phyloP scores from a whole-genome alignment of 2,329 filamentous ascomycete genomes.

The Chrysosphaeria jannelii region DNA sequence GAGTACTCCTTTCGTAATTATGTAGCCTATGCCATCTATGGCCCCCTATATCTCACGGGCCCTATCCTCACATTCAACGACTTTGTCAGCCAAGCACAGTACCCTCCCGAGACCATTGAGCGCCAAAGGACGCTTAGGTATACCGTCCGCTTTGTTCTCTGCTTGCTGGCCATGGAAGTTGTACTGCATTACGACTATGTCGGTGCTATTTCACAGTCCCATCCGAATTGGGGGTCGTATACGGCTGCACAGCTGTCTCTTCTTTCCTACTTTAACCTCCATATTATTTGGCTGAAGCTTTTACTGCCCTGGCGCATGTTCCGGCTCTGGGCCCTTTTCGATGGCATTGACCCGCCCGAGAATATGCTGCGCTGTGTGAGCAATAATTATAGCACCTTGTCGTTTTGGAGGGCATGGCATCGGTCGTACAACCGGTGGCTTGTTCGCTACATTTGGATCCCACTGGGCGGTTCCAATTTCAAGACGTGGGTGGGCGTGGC shows the following conservation, averaged over 20 bases:
- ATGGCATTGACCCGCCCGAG: slow-evolving; percentile 82
- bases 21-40: slow-evolving; percentile 67
- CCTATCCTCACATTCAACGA: slow-evolving; percentile 96
- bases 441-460: slow-evolving; percentile 77
- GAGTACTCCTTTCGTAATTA: slow-evolving; percentile 71
- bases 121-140: slow-evolving; percentile 46
- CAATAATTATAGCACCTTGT: slow-evolving; percentile 70
- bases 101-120: slow-evolving; percentile 41
- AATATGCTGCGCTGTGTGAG: slow-evolving; percentile 96
- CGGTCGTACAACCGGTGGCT: slow-evolving; percentile 86
- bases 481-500: slow-evolving; percentile 15
- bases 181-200: slow-evolving; percentile 81
- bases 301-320: slow-evolving; percentile 96
- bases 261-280: slow-evolving; percentile 83
- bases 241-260: slow-evolving; percentile 66
- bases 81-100: slow-evolving; percentile 64
- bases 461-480: slow-evolving; percentile 43
- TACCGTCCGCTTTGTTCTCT: slow-evolving; percentile 49
- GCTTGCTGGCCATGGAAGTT: slow-evolving; percentile 68
- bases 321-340: slow-evolving; percentile 76
- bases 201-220: slow-evolving; percentile 61
- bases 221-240: slow-evolving; percentile 56
- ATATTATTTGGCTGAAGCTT: slow-evolving; percentile 93
- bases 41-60: slow-evolving; percentile 71
- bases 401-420: slow-evolving; percentile 95